Percentiles rank a stretch among this genome's conserved stretches.
phyloP scores from a whole-genome alignment of 441 rosid genomes.

The Brassica hybrid region DNA sequence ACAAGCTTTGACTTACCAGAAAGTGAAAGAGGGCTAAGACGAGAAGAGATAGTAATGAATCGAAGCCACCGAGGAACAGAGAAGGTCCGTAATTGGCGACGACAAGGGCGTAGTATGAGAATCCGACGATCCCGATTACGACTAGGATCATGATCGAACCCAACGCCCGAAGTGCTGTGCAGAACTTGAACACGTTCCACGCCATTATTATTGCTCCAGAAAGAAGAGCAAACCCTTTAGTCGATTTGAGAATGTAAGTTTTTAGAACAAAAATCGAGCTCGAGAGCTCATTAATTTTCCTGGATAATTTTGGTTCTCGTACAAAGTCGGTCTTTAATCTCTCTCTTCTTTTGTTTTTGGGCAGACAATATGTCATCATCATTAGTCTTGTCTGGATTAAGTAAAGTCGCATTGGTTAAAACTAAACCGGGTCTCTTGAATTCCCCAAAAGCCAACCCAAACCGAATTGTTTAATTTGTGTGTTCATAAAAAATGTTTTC shows the following conservation, averaged over 20 bases:
- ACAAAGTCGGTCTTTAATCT: not conserved
- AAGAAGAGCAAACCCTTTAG: not conserved
- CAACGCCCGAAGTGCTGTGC: conserved; percentile 76
- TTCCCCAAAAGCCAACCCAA: not conserved
- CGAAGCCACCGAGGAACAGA: conserved; percentile 65
- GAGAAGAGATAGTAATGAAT: conserved; percentile 50
- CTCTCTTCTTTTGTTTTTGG: not conserved
- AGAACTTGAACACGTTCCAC: conserved; percentile 81
- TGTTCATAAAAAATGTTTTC: too few relatives aligned
- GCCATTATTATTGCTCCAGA: conserved; percentile 49
- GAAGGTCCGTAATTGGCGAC: conserved; percentile 64
- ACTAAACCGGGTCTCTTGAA: not conserved
- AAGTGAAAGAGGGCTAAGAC: conserved; percentile 39
- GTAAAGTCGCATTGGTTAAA: not conserved
- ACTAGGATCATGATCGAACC: conserved; percentile 80
- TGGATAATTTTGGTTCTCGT: too few relatives aligned
- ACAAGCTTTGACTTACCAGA: conserved; percentile 31
- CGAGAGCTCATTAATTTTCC: too few relatives aligned
- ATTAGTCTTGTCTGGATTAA: conserved; percentile 1
- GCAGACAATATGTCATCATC: not conserved
- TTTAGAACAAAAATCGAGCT: too few relatives aligned
- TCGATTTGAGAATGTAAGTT: not conserved
- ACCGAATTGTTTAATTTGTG: not conserved
- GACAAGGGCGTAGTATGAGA: conserved; percentile 72
- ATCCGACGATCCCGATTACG: conserved; percentile 68